Conservation (phyloP, 257 asterid species). For the Linderniella brevidens region DNA sequence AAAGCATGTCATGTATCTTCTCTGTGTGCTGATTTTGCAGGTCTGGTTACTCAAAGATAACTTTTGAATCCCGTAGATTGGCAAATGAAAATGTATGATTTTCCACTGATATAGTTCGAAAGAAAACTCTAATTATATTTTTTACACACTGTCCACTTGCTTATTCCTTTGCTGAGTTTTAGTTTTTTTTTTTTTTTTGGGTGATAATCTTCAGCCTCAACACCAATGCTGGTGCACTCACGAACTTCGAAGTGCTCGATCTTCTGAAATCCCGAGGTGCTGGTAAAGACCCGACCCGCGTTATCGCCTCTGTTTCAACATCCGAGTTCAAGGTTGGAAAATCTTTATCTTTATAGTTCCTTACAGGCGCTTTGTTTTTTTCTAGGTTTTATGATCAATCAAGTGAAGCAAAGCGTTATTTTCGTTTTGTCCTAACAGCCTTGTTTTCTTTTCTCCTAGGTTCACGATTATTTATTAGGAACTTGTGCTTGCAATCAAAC, state of each 20-base stretch:
- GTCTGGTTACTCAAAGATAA: too few species aligned
- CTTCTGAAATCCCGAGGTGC: conserved; percentile 70
- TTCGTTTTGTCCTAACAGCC: not conserved
- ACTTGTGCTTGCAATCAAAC: conserved; percentile 54
- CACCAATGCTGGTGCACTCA: conserved; percentile 39
- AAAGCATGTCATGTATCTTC: too few species aligned
- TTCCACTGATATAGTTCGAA: too few species aligned
- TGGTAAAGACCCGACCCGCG: conserved; percentile 56
- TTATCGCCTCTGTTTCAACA: conserved; percentile 34
- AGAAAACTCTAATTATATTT: too few species aligned
- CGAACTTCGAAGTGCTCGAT: conserved; percentile 70
- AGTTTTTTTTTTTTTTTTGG: too few species aligned
- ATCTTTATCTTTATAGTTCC: not conserved
- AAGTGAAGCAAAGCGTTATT: not conserved
- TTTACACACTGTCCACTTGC: too few species aligned
- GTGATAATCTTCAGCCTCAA: too few species aligned
- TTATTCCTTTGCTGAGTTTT: too few species aligned
- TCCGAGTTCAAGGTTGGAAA: conserved; percentile 66
- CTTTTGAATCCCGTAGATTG: too few species aligned
- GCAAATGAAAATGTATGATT: too few species aligned
- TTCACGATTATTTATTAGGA: conserved; percentile 54
- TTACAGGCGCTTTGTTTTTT: not conserved
- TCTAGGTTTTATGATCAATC: not conserved
- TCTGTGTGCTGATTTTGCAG: too few species aligned
- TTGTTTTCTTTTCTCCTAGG: conserved; percentile 20